phyloP scores from a whole-genome alignment of 2,329 filamentous ascomycete species.

The Coleophoma cylindrospora region DNA sequence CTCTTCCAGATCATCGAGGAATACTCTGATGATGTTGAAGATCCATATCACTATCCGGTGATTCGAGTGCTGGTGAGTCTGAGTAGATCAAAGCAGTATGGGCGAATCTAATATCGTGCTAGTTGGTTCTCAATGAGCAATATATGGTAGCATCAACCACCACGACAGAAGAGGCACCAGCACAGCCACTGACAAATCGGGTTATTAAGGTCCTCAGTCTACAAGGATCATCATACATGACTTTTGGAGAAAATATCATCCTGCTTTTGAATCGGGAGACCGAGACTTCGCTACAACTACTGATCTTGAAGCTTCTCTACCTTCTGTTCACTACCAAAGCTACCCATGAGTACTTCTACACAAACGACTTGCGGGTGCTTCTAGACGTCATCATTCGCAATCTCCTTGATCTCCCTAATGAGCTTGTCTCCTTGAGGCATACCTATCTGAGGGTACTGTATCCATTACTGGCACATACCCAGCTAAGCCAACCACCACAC shows the following conservation, averaged over 20 bases:
- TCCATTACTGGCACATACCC: slow-evolving; percentile 85
- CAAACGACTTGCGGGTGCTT: slow-evolving; percentile 90
- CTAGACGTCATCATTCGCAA: slow-evolving; percentile 96
- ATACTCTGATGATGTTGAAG: slow-evolving; percentile 78
- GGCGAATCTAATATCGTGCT: neutral
- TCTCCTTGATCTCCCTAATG: slow-evolving; percentile 88
- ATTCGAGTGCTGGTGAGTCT: slow-evolving; percentile 80
- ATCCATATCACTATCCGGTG: slow-evolving; percentile 93
- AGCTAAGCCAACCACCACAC: slow-evolving; percentile 78
- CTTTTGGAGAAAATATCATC: slow-evolving; percentile 97
- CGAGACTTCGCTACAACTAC: slow-evolving; percentile 86
- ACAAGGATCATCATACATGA: slow-evolving; percentile 77
- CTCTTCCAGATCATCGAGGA: slow-evolving; percentile 86
- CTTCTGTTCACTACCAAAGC: slow-evolving; percentile 87
- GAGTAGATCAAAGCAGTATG: too few species aligned
- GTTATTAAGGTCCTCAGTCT: slow-evolving; percentile 87
- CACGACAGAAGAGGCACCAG: slow-evolving; percentile 22
- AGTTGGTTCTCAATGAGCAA: slow-evolving; percentile 96
- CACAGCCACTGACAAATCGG: slow-evolving; percentile 72
- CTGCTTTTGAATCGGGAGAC: slow-evolving; percentile 90
- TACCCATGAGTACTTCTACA: slow-evolving; percentile 98
- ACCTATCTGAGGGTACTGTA: slow-evolving; percentile 93
- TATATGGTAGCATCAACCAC: slow-evolving; percentile 80
- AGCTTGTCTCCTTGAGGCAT: slow-evolving; percentile 72
- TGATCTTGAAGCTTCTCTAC: slow-evolving; percentile 96